phyloP scores from a whole-genome alignment of 176 grass and related monocot species.

The Secale cereale region DNA sequence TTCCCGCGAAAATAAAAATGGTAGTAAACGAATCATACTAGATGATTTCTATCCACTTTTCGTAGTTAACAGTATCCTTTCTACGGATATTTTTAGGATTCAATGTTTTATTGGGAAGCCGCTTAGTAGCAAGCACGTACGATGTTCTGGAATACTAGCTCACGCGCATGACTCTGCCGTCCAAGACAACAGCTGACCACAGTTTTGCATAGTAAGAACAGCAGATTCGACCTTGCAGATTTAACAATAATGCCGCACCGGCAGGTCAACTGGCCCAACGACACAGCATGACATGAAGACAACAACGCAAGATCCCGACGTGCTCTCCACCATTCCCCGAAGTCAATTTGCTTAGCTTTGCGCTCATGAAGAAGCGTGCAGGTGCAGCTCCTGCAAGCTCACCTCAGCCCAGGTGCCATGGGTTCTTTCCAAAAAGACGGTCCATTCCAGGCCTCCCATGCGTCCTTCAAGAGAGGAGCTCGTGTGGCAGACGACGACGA shows the following conservation, averaged over 20 bases:
- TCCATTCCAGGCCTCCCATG: not conserved
- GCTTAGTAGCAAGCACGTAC: constrained; percentile 35
- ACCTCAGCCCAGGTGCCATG: constrained; percentile 26
- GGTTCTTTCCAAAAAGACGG: constrained; percentile 7
- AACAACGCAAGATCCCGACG: not conserved
- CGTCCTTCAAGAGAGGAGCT: constrained; percentile 31
- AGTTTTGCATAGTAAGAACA: not conserved
- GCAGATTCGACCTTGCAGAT: not conserved
- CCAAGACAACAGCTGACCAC: constrained; percentile 1
- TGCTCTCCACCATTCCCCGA: constrained; percentile 24
- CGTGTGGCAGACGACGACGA: constrained; percentile 1
- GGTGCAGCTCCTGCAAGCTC: not conserved
- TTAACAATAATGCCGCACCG: not conserved
- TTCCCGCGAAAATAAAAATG: too few relatives aligned
- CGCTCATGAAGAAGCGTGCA: not conserved
- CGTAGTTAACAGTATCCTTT: not conserved
- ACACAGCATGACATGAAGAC: not conserved
- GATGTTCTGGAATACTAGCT: not conserved
- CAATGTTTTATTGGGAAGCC: not conserved
- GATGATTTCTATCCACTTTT: not conserved
- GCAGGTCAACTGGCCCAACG: constrained; percentile 5
- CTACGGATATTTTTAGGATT: not conserved
- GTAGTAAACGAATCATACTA: not conserved
- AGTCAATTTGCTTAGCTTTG: constrained; percentile 4
- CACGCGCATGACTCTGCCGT: not conserved